A percentile compares a stretch with the other conserved stretches of the same genome.
Conservation (phyloP, 805 yeast species). For the Cyberlindnera maritima region DNA sequence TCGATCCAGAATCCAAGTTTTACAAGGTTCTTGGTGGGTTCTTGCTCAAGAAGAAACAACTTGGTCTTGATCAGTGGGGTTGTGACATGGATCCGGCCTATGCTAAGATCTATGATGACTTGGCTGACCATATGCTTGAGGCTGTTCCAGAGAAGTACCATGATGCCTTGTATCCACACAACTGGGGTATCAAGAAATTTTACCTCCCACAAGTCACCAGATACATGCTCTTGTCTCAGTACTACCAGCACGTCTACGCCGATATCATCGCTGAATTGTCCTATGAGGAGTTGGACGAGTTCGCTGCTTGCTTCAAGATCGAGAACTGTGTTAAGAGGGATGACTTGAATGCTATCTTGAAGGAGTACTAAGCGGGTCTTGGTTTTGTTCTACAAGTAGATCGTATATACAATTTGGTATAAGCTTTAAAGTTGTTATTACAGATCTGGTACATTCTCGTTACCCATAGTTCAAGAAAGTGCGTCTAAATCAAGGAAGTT, state of each 20-base stretch:
- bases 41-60: slow-evolving; percentile 40
- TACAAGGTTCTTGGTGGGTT: slow-evolving; percentile 40
- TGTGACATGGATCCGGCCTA: slow-evolving; percentile 41
- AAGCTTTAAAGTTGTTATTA: too few species aligned
- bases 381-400: not conserved
- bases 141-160: slow-evolving; percentile 41
- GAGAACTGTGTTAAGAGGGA: slow-evolving; percentile 44
- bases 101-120: slow-evolving; percentile 35
- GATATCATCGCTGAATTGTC: slow-evolving; percentile 39
- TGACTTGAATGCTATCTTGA: slow-evolving; percentile 33
- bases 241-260: slow-evolving; percentile 45
- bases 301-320: slow-evolving; percentile 49
- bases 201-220: slow-evolving; percentile 39
- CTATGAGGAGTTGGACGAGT: slow-evolving; percentile 46
- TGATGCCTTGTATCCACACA: slow-evolving; percentile 39
- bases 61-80: slow-evolving; percentile 53
- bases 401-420: too few species aligned
- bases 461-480: too few species aligned
- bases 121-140: slow-evolving; percentile 36
- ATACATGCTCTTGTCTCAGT: slow-evolving; percentile 43
- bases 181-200: slow-evolving; percentile 33
- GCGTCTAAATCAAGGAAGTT: too few species aligned
- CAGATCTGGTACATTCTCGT: too few species aligned
- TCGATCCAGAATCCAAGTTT: slow-evolving; percentile 43
- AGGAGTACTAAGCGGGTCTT: slow-evolving; percentile 10